Conservation (phyloP, 768 basidiomycete species). For the Lactarius indigo region DNA sequence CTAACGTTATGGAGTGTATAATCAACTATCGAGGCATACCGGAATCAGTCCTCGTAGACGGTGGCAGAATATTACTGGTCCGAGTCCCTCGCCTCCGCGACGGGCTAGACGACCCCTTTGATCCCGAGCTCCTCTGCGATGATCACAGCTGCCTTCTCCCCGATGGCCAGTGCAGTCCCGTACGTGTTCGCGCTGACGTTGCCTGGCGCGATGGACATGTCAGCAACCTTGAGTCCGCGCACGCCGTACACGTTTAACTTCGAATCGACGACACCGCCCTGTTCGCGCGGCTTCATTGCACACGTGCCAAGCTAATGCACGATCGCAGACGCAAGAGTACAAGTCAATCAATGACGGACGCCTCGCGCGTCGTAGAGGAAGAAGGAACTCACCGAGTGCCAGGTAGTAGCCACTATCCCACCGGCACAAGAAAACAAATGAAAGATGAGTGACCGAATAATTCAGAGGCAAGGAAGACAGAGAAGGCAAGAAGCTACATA, state of each 20-base stretch:
- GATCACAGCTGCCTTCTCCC: slow-evolving; percentile 57
- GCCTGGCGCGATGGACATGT: slow-evolving; percentile 38
- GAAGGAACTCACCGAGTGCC: slow-evolving; percentile 34
- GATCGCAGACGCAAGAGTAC: neutral
- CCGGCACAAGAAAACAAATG: neutral
- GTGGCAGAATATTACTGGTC: too few relatives aligned
- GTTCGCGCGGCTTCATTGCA: slow-evolving; percentile 56
- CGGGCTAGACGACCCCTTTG: neutral
- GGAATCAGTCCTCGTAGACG: too few relatives aligned
- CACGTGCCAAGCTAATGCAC: slow-evolving; percentile 51
- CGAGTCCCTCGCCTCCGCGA: neutral
- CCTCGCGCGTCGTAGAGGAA: neutral
- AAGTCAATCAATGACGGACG: neutral
- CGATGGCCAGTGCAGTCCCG: slow-evolving; percentile 42
- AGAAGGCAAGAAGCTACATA: neutral
- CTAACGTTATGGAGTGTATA: too few relatives aligned
- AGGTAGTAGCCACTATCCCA: slow-evolving; percentile 32
- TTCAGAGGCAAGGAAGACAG: neutral
- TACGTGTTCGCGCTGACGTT: slow-evolving; percentile 43
- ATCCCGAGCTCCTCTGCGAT: slow-evolving; percentile 50
- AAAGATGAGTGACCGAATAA: neutral
- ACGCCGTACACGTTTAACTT: too few relatives aligned
- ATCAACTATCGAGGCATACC: too few relatives aligned
- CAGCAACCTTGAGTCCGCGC: slow-evolving; percentile 51
- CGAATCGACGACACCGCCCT: slow-evolving; percentile 60